phyloP scores from a whole-genome alignment of 139 green algal species.

The Zygnema circumcarinatum region DNA sequence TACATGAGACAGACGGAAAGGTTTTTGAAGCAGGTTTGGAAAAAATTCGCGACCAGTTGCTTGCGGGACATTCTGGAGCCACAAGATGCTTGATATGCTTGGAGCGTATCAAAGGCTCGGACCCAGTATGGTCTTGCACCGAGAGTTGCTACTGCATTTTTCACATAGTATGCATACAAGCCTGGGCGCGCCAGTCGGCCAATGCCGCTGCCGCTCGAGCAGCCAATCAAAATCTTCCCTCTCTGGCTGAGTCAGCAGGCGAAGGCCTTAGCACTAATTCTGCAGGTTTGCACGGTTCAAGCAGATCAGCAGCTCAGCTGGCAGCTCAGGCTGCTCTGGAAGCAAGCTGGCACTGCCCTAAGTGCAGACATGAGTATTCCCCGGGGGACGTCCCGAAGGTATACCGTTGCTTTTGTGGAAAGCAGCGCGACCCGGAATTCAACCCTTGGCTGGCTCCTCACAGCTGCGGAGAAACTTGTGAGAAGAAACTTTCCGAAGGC shows the following conservation, averaged over 20 bases:
- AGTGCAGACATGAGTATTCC: constrained; percentile 54
- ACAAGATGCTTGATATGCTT: constrained; percentile 52
- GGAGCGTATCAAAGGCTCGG: constrained; percentile 30
- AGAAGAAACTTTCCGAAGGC: constrained; percentile 1
- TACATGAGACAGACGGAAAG: not conserved
- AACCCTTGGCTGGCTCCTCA: constrained; percentile 54
- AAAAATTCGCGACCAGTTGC: constrained; percentile 56
- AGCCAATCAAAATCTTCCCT: not conserved
- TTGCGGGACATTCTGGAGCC: constrained; percentile 35
- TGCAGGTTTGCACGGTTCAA: not conserved
- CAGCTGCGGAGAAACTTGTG: constrained; percentile 50
- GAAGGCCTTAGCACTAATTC: not conserved
- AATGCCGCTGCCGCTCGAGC: constrained; percentile 7
- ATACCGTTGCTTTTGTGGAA: constrained; percentile 59
- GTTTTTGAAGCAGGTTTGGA: constrained; percentile 43
- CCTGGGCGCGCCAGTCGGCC: constrained; percentile 47
- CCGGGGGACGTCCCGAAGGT: constrained; percentile 22
- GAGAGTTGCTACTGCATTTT: constrained; percentile 36
- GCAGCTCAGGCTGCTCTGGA: not conserved
- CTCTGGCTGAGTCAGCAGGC: not conserved
- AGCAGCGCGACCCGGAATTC: constrained; percentile 35
- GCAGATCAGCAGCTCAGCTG: constrained; percentile 4
- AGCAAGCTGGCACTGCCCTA: constrained; percentile 57
- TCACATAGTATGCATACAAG: constrained; percentile 54
- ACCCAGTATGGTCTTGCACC: constrained; percentile 45